These are phyloP conservation scores for Monilinia vaccinii-corymbosi DNA, from an alignment of 2,329 filamentous ascomycete species.

Conservation along the genomic window DNA sequence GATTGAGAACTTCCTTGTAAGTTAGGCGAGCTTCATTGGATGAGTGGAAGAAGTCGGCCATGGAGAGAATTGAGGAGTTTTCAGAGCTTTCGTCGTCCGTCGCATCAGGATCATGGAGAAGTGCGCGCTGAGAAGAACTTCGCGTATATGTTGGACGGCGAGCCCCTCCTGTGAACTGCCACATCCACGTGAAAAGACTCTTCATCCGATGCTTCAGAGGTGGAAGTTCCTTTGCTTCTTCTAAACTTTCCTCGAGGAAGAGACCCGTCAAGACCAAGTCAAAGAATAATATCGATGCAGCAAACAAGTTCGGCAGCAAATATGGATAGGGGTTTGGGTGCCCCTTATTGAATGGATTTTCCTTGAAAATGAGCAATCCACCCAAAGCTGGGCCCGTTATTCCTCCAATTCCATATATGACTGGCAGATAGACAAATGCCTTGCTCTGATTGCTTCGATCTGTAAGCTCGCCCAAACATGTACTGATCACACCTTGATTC, in stretches of 20 bases:
- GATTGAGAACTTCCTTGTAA: conserved; percentile 57
- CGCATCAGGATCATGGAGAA: conserved; percentile 31
- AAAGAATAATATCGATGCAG: conserved; percentile 59
- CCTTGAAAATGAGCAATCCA: conserved; percentile 62
- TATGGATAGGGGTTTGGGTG: conserved; percentile 63
- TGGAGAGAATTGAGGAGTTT: conserved; percentile 23
- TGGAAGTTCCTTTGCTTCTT: conserved; percentile 53
- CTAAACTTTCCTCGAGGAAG: conserved; percentile 80
- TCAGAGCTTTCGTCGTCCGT: conserved; percentile 35
- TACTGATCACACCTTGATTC: conserved; percentile 89
- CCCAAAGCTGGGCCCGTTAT: conserved; percentile 92
- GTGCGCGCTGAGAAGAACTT: conserved; percentile 26
- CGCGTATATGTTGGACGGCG: conserved; percentile 50
- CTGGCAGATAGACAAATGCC: conserved; percentile 88
- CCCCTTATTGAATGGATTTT: conserved; percentile 41
- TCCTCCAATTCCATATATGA: conserved; percentile 90
- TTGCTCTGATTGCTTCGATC: conserved; percentile 89
- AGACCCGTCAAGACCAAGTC: conserved; percentile 68
- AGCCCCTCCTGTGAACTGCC: conserved; percentile 54
- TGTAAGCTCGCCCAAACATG: conserved; percentile 88
- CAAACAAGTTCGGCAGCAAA: conserved; percentile 72
- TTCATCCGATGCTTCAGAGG: conserved; percentile 48
- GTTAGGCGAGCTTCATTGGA: conserved; percentile 40
- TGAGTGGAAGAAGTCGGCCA: conserved; percentile 30
- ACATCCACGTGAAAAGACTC: conserved; percentile 56